Conservation (phyloP, 1,284 basidiomycete genomes). For the Singerocomus rubriflavus region DNA sequence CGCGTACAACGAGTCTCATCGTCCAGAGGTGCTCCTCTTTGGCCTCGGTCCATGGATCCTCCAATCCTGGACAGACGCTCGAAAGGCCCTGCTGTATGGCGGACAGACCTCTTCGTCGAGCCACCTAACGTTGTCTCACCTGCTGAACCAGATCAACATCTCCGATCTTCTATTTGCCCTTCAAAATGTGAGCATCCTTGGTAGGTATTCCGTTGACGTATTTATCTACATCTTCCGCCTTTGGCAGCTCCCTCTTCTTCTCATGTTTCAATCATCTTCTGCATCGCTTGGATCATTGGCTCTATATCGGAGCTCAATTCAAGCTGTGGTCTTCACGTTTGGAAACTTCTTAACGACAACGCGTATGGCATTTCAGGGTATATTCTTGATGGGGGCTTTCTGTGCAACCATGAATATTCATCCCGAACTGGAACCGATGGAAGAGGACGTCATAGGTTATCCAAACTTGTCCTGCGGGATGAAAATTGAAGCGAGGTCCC, state of each 20-base stretch:
- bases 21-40: conserved; percentile 76
- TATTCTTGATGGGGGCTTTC: conserved; percentile 82
- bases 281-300: conserved; percentile 73
- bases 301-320: conserved; percentile 73
- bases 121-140: conserved; percentile 36
- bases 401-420: conserved; percentile 68
- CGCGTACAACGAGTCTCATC: conserved; percentile 64
- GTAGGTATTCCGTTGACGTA: conserved; percentile 6
- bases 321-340: conserved; percentile 62
- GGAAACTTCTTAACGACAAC: conserved; percentile 57
- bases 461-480: conserved; percentile 51
- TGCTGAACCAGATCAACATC: conserved; percentile 57
- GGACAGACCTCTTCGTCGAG: conserved; percentile 44
- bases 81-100: conserved; percentile 54
- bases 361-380: conserved; percentile 71
- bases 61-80: conserved; percentile 64
- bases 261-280: conserved; percentile 69
- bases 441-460: conserved; percentile 49
- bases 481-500: conserved; percentile 66
- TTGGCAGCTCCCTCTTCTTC: conserved; percentile 63
- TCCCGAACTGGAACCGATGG: conserved; percentile 59
- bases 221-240: conserved; percentile 11
- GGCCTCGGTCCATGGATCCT: conserved; percentile 81
- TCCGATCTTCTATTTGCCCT: conserved; percentile 60
- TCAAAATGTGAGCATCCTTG: conserved; percentile 55